Base-by-base conservation (phyloP, 176 grass and related monocot genomes). In the Avena sativa region DNA sequence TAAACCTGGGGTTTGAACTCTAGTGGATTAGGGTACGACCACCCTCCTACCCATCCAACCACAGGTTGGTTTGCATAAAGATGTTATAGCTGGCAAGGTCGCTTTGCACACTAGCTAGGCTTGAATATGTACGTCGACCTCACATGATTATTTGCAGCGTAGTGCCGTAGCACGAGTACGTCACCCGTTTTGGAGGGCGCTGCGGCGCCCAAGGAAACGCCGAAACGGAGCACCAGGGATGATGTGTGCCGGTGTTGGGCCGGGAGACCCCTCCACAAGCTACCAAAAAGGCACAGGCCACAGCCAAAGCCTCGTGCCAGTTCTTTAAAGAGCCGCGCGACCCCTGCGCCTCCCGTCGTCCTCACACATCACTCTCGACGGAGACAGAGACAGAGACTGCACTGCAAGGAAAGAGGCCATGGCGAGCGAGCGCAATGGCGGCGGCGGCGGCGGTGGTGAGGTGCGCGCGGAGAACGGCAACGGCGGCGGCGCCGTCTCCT, bases 381-480 rank as follows among this genome's bases (percentile, higher is more conserved):
- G 32, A 34, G 32, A 34, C 32, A 60, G 34, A n/a, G 70, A 14
- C 5, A 8, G 9, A 30, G 23, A 6, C 17, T 11, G 49, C 55
- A 10, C 46, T 43, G 8, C 9, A 72, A 6, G 3, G 6, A 5
- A 28, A 8, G 38, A 2, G 64, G 30, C 53, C 82, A 86, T 87
- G 85, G 91, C 3, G 65, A 76, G 80, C 53, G 82, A 57, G 78
- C 1, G 49, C 63, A 86, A 28, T 57, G 82, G 38, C 7, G 13
- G 14, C 48, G 16, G 19, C 21, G 16, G 19, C 21, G 16, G 49
- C 11, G 9, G 16, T 6, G 38, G 6, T 9, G 9, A 11, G 34
- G 36, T 15, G n/a, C 16, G 2, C 50, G 4, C 11, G 79, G 47
- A 15, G n/a, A 82, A 76, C 12, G 48, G 69, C 34, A 46, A 25